These are phyloP conservation scores for Paramecium sonneborni DNA, from an alignment of 73 alveolate genomes.

Conservation along the genomic window DNA sequence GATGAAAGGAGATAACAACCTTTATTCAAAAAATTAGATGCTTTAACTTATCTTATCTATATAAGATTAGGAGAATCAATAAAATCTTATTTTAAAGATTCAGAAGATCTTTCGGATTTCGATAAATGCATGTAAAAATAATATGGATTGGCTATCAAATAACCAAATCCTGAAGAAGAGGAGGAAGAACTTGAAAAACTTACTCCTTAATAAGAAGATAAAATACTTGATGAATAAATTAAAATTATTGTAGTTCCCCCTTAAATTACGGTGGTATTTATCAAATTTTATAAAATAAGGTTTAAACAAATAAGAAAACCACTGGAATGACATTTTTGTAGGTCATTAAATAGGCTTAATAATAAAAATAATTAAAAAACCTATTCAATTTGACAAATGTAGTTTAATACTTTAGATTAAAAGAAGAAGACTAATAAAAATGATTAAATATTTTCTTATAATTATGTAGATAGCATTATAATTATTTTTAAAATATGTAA, in stretches of 20 bases:
- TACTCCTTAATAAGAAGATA: background rate
- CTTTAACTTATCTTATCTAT: background rate
- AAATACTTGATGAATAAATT: background rate
- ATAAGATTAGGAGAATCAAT: background rate
- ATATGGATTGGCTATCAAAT: background rate
- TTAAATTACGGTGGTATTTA: background rate
- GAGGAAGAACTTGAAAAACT: background rate
- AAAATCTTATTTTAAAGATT: background rate
- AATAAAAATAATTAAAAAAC: background rate
- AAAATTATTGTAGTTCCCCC: background rate
- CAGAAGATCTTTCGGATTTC: slow-evolving; percentile 22
- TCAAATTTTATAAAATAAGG: background rate
- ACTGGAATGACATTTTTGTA: slow-evolving; percentile 18
- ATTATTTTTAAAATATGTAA: too few species aligned
- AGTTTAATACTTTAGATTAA: slow-evolving; percentile 5
- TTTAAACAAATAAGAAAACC: background rate
- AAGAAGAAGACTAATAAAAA: background rate
- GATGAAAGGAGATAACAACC: slow-evolving; percentile 50
- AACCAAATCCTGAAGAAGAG: background rate
- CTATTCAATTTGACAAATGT: background rate
- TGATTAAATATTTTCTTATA: background rate
- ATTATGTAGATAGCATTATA: too few species aligned
- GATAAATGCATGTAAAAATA: slow-evolving; percentile 35
- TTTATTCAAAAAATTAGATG: slow-evolving; percentile 7
- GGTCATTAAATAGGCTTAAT: slow-evolving; percentile 3